A percentile compares a stretch with the other conserved stretches of the same genome.
Evolutionary conservation across 768 basidiomycete genomes (phyloP).

Genomic region (Hericium erinaceus): DNA sequence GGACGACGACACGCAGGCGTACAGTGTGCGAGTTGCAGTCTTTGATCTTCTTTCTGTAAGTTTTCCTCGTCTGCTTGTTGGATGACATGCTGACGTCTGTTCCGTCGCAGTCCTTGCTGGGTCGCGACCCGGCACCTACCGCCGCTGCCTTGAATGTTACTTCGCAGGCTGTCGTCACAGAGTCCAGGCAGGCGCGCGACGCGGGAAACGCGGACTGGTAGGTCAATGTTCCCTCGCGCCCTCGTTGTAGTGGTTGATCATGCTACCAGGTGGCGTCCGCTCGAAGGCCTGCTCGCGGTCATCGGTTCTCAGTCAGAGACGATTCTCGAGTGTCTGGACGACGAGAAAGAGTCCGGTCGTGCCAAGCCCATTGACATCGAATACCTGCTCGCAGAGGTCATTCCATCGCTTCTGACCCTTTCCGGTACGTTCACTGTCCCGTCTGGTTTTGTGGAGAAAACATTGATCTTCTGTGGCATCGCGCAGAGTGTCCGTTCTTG

Average conservation of each 20-base stretch:
- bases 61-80: slow-evolving; percentile 4
- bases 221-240: slow-evolving; percentile 13
- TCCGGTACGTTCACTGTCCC: slow-evolving; percentile 40
- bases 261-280: slow-evolving; percentile 72
- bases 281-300: slow-evolving; percentile 79
- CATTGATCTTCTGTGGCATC: not conserved
- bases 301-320: slow-evolving; percentile 75
- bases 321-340: slow-evolving; percentile 67
- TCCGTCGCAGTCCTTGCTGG: slow-evolving; percentile 42
- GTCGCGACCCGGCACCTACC: slow-evolving; percentile 42
- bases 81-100: not conserved
- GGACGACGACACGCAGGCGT: slow-evolving; percentile 79
- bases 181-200: slow-evolving; percentile 47
- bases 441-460: not conserved
- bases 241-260: slow-evolving; percentile 4
- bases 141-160: slow-evolving; percentile 42
- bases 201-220: slow-evolving; percentile 57
- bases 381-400: slow-evolving; percentile 62
- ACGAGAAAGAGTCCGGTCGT: slow-evolving; percentile 57
- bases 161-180: slow-evolving; percentile 44
- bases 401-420: slow-evolving; percentile 67
- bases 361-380: slow-evolving; percentile 70
- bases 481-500: slow-evolving; percentile 76
- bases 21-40: slow-evolving; percentile 75
- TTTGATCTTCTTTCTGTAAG: slow-evolving; percentile 75